Evolutionary conservation across 2,329 filamentous ascomycete genomes (phyloP).

Genomic region (Sclerotinia glacialis): DNA sequence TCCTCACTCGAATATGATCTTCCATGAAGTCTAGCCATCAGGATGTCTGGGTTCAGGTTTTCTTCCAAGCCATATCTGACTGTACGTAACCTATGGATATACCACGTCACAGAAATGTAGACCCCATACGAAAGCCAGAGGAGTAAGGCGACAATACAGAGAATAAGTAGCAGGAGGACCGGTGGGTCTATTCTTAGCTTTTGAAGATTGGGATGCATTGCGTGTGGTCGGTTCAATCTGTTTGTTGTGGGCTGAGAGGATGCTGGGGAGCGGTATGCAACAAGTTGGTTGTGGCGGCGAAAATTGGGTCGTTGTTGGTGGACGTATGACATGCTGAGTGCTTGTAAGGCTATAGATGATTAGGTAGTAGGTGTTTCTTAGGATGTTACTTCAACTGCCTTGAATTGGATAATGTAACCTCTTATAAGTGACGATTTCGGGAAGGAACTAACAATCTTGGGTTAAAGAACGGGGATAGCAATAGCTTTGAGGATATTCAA

Average conservation of each 20-base stretch:
- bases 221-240: constrained; percentile 5
- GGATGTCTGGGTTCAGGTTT: not conserved
- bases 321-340: not conserved
- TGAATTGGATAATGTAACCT: not conserved
- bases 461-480: not conserved
- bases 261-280: not conserved
- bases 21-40: not conserved
- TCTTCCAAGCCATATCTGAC: constrained; percentile 5
- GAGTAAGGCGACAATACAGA: not conserved
- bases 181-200: constrained; percentile 14
- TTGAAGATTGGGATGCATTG: constrained; percentile 5
- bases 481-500: not conserved
- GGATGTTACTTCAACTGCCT: not conserved
- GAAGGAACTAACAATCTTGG: not conserved
- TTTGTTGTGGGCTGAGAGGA: not conserved
- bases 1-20: not conserved
- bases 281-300: not conserved
- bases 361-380: not conserved
- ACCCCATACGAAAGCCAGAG: constrained; percentile 6
- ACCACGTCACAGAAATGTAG: not conserved
- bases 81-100: not conserved
- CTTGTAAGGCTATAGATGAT: not conserved
- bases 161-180: not conserved
- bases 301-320: not conserved
- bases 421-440: not conserved